These are phyloP conservation scores for Neonectria hederae DNA, from an alignment of 2,329 filamentous ascomycete genomes.

Conservation along the genomic window DNA sequence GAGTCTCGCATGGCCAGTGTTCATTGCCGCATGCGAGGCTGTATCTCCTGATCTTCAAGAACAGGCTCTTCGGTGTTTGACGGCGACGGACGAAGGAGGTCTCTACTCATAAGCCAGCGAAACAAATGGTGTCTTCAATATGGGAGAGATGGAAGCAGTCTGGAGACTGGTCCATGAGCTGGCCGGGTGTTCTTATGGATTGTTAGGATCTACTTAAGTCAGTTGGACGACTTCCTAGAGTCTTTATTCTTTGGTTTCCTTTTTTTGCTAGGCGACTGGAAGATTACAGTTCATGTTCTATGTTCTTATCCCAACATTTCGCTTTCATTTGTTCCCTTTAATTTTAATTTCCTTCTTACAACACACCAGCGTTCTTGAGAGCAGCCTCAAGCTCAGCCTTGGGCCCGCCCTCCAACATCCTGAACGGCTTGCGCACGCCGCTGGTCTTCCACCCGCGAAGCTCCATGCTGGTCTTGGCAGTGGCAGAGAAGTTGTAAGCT, in stretches of 20 bases:
- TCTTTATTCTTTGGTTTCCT: no score
- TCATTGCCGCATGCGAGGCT: constrained; percentile 56
- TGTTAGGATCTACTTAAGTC: background rate
- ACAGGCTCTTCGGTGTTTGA: constrained; percentile 35
- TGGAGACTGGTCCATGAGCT: constrained; percentile 45
- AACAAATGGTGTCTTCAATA: constrained; percentile 40
- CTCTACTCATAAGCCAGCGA: constrained; percentile 42
- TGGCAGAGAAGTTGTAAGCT: constrained; percentile 56
- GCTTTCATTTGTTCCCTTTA: background rate
- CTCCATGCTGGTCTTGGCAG: constrained; percentile 61
- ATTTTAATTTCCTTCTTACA: constrained; percentile 22
- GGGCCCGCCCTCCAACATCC: constrained; percentile 44
- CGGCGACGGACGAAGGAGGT: constrained; percentile 41
- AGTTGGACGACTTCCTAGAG: no score
- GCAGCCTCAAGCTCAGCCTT: constrained; percentile 48
- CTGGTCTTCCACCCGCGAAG: constrained; percentile 56
- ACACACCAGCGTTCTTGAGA: constrained; percentile 52
- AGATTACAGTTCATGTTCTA: constrained; percentile 11
- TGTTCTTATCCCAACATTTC: background rate
- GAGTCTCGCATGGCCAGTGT: constrained; percentile 54
- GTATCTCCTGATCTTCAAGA: constrained; percentile 48
- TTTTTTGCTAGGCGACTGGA: no score
- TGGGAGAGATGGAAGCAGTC: constrained; percentile 42
- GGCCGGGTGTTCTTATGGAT: constrained; percentile 37
- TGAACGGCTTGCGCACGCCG: constrained; percentile 59